Base-by-base conservation (phyloP, 257 asterid species). In the Solanum pinnatisectum region DNA sequence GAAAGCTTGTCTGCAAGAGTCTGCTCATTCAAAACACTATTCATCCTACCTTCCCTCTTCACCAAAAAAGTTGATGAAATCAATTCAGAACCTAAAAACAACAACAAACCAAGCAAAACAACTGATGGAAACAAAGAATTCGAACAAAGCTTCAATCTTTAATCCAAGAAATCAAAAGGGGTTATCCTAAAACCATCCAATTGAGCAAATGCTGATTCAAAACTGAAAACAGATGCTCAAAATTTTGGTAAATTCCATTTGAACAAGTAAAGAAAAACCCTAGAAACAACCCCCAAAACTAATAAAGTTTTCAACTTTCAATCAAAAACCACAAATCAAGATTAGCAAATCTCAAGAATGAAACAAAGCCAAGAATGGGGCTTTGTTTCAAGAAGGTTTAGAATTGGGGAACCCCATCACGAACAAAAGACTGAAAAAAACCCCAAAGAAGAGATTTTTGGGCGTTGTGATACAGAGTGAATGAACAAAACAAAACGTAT, bases 1-100 rank as follows among this genome's bases (percentile, higher is more conserved):
- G 98, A 92, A 86, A 96, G 98, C 98, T 96, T 95, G 71, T 96
- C 99, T 49, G 95, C 94, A 82, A 96, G 96, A 46, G 95, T 91
- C 92, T 95, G 93, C 88, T 96, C 97, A 85, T 90, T 88, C 79
- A 94, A 96, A 36, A 88, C 92, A 85, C 98, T 94, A 93, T 91
- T 96, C 99, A 96, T 96, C 93, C 93, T 96, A 87, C 88, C 87
- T 89, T 81, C 49, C 88, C 83, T 82, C 89, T 73, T 88, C 90
- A 35, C 87, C 83, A n/a, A 63, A 88, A 87, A 88, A 81, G 92
- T 85, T 65, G 84, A 30, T 86, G 44, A 33, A 89, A 65, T 81
- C 81, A 86, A 87, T 82, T 16, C 82, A 36, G 60, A 40, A n/a
- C 14, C 13, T 35, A 59, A 84, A 83, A 42, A 32, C 87, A 78